Evolutionary conservation across 2,329 filamentous ascomycete genomes (phyloP), one percentile per base, ranked within the genome.

Genomic region (Fusarium xylarioides): DNA sequence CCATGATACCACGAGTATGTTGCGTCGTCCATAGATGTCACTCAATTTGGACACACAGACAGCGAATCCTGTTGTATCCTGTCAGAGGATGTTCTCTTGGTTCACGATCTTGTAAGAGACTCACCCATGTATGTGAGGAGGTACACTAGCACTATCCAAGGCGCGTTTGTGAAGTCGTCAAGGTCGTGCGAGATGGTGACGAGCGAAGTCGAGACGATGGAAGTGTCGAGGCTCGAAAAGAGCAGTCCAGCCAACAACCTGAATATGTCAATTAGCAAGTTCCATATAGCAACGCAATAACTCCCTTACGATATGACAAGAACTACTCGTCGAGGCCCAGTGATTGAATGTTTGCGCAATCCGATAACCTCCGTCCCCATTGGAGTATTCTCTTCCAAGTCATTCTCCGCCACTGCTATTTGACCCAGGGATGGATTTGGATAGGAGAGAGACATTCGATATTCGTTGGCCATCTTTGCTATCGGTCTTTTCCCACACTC

Each of bases 31-130:
- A 61, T 89, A 89, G 23, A 90, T 87, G 74, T 90, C 88, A 72
- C 88, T 90, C 43, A 89, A 78, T 70, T 89, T 89, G n/a, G 88
- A 87, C 66, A 89, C 86, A 55, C 86, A 85, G 34, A 89, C 85
- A 7, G 88, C 86, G 54, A 89, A 88, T n/a, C 87, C 86, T 88
- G 52, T 62, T 23, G 38, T 52, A 63, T 65, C 18, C 71, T 70
- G 68, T 73, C 44, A 70, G 68, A 66, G 40, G 15, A 5, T 38
- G 54, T 50, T 59, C 35, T 34, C 42, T 46, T n/a, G n/a, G 32
- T 32, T 37, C 40, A 56, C 16, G 26, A 16, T 11, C 40, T 34
- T 26, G 28, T 34, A n/a, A 37, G 15, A 28, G 35, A 64, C 81
- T 65, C 77, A 86, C 86, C 87, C 82, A 90, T 85, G 73, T 90